A percentile compares a stretch with the other conserved stretches of the same genome.
phyloP scores from a whole-genome alignment of 371 early-diverging fungal genomes.

The Mortierella sp. region DNA sequence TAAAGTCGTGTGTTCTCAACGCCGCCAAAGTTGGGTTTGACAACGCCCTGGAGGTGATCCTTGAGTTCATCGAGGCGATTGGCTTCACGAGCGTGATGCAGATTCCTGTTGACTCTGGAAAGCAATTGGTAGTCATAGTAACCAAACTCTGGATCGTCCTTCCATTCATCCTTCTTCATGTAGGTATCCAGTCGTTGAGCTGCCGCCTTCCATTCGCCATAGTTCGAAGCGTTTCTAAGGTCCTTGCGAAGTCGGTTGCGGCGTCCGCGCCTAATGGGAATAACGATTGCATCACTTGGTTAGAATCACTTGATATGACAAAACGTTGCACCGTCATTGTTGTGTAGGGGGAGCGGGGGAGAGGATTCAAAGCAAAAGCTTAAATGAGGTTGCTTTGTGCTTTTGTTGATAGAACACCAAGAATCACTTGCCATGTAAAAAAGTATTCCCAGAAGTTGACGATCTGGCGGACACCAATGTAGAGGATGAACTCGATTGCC shows the following conservation, averaged over 20 bases:
- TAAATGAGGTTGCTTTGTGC: too few species aligned
- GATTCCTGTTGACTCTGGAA: constrained; percentile 67
- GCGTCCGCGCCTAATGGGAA: constrained; percentile 66
- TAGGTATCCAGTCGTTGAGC: constrained; percentile 78
- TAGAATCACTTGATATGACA: too few species aligned
- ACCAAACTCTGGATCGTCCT: constrained; percentile 65
- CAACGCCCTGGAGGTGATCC: constrained; percentile 67
- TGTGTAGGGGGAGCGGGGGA: neutral
- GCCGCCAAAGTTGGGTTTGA: constrained; percentile 85
- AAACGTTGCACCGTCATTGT: too few species aligned
- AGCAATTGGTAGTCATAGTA: constrained; percentile 79
- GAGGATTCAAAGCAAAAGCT: constrained; percentile 4
- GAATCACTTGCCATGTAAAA: constrained; percentile 66
- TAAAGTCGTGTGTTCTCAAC: constrained; percentile 83
- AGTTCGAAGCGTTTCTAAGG: constrained; percentile 63
- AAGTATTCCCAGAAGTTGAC: constrained; percentile 81
- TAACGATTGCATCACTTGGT: neutral
- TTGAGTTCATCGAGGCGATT: constrained; percentile 39
- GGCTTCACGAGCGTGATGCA: constrained; percentile 35
- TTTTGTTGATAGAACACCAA: neutral
- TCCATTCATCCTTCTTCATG: constrained; percentile 81
- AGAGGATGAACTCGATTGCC: constrained; percentile 73
- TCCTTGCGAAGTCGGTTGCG: constrained; percentile 61
- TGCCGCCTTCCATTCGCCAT: constrained; percentile 77
- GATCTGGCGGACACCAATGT: constrained; percentile 73